Evolutionary conservation across 805 yeast genomes (phyloP).

Genomic region (Lachancea cidri): DNA sequence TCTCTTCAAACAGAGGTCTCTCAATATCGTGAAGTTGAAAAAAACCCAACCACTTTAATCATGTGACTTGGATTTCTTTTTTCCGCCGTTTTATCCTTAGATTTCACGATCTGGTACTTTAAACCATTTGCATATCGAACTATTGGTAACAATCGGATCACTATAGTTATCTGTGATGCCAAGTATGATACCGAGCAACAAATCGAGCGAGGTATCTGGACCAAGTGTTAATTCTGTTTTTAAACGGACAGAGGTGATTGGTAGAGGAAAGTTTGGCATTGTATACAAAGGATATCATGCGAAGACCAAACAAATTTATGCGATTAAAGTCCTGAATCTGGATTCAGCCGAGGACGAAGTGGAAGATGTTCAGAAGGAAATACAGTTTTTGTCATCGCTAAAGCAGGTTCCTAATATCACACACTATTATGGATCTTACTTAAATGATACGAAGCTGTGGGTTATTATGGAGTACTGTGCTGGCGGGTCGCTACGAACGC

Average conservation of each 20-base stretch:
- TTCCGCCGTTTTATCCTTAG: background rate
- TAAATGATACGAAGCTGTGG: conserved; percentile 91
- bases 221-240: conserved; percentile 39
- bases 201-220: background rate
- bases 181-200: background rate
- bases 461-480: conserved; percentile 97
- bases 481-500: conserved; percentile 88
- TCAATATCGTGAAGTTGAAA: too few species aligned
- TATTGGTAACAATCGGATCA: background rate
- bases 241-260: conserved; percentile 84
- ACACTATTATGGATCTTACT: conserved; percentile 82
- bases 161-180: background rate
- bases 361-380: conserved; percentile 88
- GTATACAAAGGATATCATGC: conserved; percentile 82
- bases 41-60: too few species aligned
- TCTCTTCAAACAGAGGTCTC: too few species aligned
- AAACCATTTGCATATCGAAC: background rate
- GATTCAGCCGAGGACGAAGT: conserved; percentile 95
- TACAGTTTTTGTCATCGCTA: conserved; percentile 76
- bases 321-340: conserved; percentile 85
- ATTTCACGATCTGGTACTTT: background rate
- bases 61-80: background rate
- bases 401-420: conserved; percentile 88
- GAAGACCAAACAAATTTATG: conserved; percentile 72
- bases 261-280: conserved; percentile 94